Percentiles rank a stretch among this genome's conserved stretches.
These are phyloP conservation scores for Ophiosphaerella korrae DNA, from an alignment of 2,329 filamentous ascomycete species.

Conservation along the genomic window DNA sequence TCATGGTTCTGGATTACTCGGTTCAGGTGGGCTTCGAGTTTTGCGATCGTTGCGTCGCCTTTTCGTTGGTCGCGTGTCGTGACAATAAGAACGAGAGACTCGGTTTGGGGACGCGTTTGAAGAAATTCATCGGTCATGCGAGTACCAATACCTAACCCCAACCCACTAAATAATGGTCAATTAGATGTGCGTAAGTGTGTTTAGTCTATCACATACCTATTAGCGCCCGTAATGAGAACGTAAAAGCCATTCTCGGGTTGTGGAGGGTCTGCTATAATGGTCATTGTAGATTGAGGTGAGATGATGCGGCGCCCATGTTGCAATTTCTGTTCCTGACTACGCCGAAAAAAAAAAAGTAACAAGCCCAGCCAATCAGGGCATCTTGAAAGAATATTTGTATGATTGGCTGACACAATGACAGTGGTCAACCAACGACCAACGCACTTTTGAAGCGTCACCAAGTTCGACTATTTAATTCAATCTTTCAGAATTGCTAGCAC, in stretches of 20 bases:
- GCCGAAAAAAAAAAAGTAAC: background rate
- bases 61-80: constrained; percentile 81
- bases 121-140: constrained; percentile 92
- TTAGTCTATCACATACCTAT: constrained; percentile 64
- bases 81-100: constrained; percentile 78
- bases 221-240: constrained; percentile 82
- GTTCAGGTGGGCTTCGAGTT: constrained; percentile 67
- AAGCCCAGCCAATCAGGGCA: background rate
- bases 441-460: too few species aligned
- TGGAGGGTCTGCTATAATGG: constrained; percentile 23
- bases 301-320: constrained; percentile 2
- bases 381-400: background rate
- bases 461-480: too few species aligned
- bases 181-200: background rate
- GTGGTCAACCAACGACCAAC: background rate
- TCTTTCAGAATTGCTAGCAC: too few species aligned
- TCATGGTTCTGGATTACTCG: constrained; percentile 49
- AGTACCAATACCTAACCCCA: constrained; percentile 82
- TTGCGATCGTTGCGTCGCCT: constrained; percentile 70
- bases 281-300: constrained; percentile 18
- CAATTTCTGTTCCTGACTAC: background rate
- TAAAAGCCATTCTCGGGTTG: constrained; percentile 48
- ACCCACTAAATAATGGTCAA: constrained; percentile 66
- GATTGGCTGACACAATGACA: background rate
- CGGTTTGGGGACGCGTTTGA: constrained; percentile 65